A percentile compares a stretch with the other conserved stretches of the same genome.
These are phyloP conservation scores for Cladosporium velox DNA, from an alignment of 2,329 filamentous ascomycete genomes.

Conservation along the genomic window DNA sequence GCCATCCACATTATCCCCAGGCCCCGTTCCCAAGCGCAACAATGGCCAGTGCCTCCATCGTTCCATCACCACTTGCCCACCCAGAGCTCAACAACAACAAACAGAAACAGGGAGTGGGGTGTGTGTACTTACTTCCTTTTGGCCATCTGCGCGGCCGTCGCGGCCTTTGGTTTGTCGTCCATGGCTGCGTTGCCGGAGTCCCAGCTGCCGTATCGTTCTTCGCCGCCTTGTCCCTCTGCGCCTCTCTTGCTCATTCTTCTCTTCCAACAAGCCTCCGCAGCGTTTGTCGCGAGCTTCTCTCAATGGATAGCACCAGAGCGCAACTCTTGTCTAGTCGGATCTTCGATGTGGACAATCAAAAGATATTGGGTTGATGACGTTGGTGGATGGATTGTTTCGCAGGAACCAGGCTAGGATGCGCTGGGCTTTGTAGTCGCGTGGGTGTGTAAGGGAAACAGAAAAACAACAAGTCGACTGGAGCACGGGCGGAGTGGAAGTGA, in stretches of 20 bases:
- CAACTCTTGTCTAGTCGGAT: background rate
- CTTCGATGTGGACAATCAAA: background rate
- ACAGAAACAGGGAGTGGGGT: slow-evolving; percentile 3
- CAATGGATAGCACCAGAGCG: background rate
- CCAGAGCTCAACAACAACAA: slow-evolving; percentile 14
- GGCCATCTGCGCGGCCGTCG: slow-evolving; percentile 41
- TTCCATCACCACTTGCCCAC: background rate
- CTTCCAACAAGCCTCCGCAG: background rate
- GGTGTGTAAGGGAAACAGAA: background rate
- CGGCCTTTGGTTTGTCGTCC: slow-evolving; percentile 33
- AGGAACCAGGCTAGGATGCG: slow-evolving; percentile 4
- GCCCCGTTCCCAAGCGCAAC: background rate
- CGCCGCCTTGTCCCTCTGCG: slow-evolving; percentile 32
- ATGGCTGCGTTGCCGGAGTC: slow-evolving; percentile 20
- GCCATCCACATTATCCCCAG: background rate
- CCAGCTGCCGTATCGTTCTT: slow-evolving; percentile 32
- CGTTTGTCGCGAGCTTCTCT: background rate
- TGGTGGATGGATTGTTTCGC: slow-evolving; percentile 4
- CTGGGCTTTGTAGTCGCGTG: slow-evolving; percentile 13
- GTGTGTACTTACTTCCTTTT: slow-evolving; percentile 37
- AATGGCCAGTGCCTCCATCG: background rate
- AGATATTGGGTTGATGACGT: background rate
- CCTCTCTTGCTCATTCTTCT: slow-evolving; percentile 36
- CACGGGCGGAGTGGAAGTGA: background rate
- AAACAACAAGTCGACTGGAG: background rate